Conservation (phyloP, 2,329 filamentous ascomycete species). For the Aspergillus brasiliensis region DNA sequence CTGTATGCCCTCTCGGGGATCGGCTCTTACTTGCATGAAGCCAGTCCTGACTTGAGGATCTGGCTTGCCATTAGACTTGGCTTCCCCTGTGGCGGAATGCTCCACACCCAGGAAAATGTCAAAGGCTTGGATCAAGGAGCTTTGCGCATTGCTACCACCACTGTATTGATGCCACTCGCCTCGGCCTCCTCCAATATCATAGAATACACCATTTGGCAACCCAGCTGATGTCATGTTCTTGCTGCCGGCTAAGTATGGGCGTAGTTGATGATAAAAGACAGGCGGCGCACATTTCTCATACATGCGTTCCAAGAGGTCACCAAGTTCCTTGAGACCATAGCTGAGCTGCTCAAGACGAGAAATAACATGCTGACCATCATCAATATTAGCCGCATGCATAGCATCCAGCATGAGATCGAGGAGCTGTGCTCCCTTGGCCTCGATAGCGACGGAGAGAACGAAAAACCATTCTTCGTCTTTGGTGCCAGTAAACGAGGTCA, state of each 20-base stretch:
- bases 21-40: slow-evolving; percentile 14
- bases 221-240: slow-evolving; percentile 57
- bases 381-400: slow-evolving; percentile 46
- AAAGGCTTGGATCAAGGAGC: slow-evolving; percentile 57
- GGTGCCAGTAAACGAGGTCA: slow-evolving; percentile 42
- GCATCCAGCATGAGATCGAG: slow-evolving; percentile 40
- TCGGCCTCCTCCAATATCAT: slow-evolving; percentile 52
- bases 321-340: slow-evolving; percentile 46
- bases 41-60: slow-evolving; percentile 4
- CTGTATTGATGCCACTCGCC: slow-evolving; percentile 55
- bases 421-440: slow-evolving; percentile 49
- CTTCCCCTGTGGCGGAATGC: slow-evolving; percentile 45
- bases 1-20: not conserved
- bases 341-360: slow-evolving; percentile 44
- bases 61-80: slow-evolving; percentile 5
- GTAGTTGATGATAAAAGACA: slow-evolving; percentile 56
- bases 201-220: slow-evolving; percentile 55
- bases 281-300: slow-evolving; percentile 52
- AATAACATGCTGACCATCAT: slow-evolving; percentile 42
- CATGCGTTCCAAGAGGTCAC: slow-evolving; percentile 51
- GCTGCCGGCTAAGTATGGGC: slow-evolving; percentile 55
- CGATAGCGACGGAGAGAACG: slow-evolving; percentile 55
- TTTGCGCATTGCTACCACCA: slow-evolving; percentile 59
- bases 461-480: slow-evolving; percentile 53
- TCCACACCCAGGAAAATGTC: slow-evolving; percentile 56